phyloP scores from a whole-genome alignment of 208 protist genomes.

The Trypanosoma lewisi region DNA sequence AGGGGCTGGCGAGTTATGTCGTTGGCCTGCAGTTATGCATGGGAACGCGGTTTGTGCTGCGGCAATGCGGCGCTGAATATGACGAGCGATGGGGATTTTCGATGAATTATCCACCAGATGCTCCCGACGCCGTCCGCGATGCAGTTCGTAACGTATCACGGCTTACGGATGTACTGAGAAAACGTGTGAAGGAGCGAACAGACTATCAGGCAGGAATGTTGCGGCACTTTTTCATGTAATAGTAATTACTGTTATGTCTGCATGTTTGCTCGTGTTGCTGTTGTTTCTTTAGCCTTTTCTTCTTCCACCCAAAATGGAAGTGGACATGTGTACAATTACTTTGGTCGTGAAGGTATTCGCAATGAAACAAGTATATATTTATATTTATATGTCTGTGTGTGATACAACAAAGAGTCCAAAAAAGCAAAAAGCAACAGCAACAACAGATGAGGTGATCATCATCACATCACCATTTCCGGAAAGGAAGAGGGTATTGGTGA shows the following conservation, averaged over 20 bases:
- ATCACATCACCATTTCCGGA: too few relatives aligned
- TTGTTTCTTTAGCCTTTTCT: not conserved
- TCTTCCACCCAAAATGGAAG: too few relatives aligned
- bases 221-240: conserved; percentile 5
- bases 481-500: too few relatives aligned
- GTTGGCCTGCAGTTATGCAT: conserved; percentile 84
- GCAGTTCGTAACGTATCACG: not conserved
- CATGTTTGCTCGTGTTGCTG: not conserved
- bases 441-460: too few relatives aligned
- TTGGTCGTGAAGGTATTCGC: too few relatives aligned
- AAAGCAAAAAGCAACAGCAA: too few relatives aligned
- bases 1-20: conserved; percentile 49
- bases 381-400: conserved; percentile 1
- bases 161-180: conserved; percentile 4
- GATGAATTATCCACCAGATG: conserved; percentile 53
- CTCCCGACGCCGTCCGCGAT: not conserved
- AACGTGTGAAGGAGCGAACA: not conserved
- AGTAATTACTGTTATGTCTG: not conserved
- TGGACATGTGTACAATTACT: too few relatives aligned
- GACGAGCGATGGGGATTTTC: conserved; percentile 77
- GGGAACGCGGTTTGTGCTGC: conserved; percentile 76
- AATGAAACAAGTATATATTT: too few relatives aligned
- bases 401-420: too few relatives aligned
- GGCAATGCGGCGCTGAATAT: conserved; percentile 50
- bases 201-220: not conserved